Percentiles rank a stretch among this genome's conserved stretches.
Evolutionary conservation across 306 rosid species (phyloP).

Genomic region (Rosa rugosa): DNA sequence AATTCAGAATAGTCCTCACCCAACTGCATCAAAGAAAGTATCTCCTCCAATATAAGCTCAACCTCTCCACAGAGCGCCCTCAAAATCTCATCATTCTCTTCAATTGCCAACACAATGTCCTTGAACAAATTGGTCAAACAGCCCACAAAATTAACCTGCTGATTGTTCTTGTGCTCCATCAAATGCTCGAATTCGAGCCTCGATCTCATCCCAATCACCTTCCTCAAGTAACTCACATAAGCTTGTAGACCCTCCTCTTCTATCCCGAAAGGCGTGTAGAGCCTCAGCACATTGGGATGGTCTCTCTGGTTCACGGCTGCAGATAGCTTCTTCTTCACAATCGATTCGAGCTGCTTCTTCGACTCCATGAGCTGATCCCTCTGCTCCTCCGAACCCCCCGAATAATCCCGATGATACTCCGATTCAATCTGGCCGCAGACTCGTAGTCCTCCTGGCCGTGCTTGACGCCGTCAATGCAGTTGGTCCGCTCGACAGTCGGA

Average conservation of each 20-base stretch:
- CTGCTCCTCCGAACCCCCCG: slow-evolving; percentile 71
- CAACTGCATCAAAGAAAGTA: slow-evolving; percentile 74
- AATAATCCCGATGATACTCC: slow-evolving; percentile 29
- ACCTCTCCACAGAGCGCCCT: slow-evolving; percentile 86
- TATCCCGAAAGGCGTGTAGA: slow-evolving; percentile 70
- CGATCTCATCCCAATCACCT: slow-evolving; percentile 90
- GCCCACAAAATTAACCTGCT: slow-evolving; percentile 56
- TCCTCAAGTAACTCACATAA: slow-evolving; percentile 82
- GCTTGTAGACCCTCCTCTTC: slow-evolving; percentile 92
- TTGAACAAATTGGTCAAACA: slow-evolving; percentile 86
- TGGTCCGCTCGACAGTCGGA: slow-evolving; percentile 67
- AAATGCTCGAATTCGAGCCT: slow-evolving; percentile 72
- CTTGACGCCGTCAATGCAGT: slow-evolving; percentile 72
- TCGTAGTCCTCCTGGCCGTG: slow-evolving; percentile 69
- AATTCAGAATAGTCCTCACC: slow-evolving; percentile 94
- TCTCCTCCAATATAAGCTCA: slow-evolving; percentile 84
- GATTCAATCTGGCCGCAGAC: slow-evolving; percentile 74
- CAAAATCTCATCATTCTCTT: slow-evolving; percentile 78
- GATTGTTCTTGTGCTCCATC: slow-evolving; percentile 60
- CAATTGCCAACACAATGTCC: slow-evolving; percentile 82
- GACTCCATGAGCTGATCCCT: slow-evolving; percentile 60
- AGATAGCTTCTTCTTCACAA: slow-evolving; percentile 70
- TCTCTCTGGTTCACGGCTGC: slow-evolving; percentile 80
- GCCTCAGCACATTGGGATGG: slow-evolving; percentile 56
- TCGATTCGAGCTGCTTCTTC: slow-evolving; percentile 68